These are phyloP conservation scores for Dissophora ornata DNA, from an alignment of 192 early-diverging fungal species.

Conservation along the genomic window DNA sequence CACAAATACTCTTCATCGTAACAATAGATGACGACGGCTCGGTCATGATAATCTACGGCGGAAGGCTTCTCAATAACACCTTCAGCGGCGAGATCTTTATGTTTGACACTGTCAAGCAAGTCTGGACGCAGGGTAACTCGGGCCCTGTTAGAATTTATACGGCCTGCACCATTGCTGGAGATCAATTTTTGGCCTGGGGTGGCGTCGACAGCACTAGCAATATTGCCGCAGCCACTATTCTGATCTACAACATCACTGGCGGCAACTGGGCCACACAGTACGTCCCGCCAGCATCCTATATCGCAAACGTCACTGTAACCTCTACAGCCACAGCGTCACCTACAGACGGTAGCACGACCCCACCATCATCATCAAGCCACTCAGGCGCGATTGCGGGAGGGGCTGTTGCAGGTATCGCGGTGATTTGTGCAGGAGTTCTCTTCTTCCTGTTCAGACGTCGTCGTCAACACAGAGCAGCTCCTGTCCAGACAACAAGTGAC, in stretches of 20 bases:
- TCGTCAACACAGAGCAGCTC: too few species aligned
- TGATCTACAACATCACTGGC: conserved; percentile 23
- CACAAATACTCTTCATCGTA: not conserved
- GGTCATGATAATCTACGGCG: conserved; percentile 26
- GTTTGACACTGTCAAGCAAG: conserved; percentile 14
- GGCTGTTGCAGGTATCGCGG: conserved; percentile 21
- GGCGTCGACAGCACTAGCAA: not conserved
- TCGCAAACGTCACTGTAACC: not conserved
- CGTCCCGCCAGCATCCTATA: conserved; percentile 25
- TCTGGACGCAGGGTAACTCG: conserved; percentile 17
- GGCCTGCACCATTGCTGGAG: conserved; percentile 31
- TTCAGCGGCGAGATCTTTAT: conserved; percentile 31
- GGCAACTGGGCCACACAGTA: conserved; percentile 20
- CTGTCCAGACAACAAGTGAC: too few species aligned
- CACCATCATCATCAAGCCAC: not conserved
- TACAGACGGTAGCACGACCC: not conserved
- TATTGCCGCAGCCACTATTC: not conserved
- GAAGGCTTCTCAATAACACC: not conserved
- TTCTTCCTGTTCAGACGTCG: conserved; percentile 12
- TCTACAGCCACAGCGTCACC: not conserved
- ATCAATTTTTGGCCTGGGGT: conserved; percentile 35
- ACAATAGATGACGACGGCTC: conserved; percentile 39
- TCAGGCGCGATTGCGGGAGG: conserved; percentile 45
- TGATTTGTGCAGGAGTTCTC: conserved; percentile 14
- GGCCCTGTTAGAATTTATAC: conserved; percentile 25